These are phyloP conservation scores for Blastocladiella britannica DNA, from an alignment of 192 early-diverging fungal species.

Conservation along the genomic window DNA sequence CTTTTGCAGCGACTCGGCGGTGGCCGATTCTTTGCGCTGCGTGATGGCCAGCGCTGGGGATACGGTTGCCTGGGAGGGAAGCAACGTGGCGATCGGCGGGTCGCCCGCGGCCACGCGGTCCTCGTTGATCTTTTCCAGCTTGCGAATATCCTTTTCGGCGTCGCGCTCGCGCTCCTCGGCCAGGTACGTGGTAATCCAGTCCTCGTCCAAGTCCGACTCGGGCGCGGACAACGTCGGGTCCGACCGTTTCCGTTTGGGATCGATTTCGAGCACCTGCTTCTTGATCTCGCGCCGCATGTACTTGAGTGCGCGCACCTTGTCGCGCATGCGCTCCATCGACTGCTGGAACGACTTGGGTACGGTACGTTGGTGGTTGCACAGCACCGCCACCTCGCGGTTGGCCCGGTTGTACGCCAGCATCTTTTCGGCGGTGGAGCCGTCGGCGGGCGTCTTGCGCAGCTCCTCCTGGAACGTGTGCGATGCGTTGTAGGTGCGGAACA, in stretches of 20 bases:
- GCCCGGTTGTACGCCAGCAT: slow-evolving; percentile 82
- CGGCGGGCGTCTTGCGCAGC: slow-evolving; percentile 41
- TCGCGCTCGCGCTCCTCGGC: slow-evolving; percentile 43
- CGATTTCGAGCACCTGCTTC: slow-evolving; percentile 42
- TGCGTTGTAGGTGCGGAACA: slow-evolving; percentile 98
- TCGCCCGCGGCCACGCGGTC: slow-evolving; percentile 45
- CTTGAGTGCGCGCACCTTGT: slow-evolving; percentile 72
- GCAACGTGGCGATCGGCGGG: slow-evolving; percentile 20
- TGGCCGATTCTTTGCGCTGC: background rate
- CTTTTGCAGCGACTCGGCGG: slow-evolving; percentile 43
- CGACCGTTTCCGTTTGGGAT: slow-evolving; percentile 60
- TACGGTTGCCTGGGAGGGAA: too few species aligned
- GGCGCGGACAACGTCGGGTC: slow-evolving; percentile 33
- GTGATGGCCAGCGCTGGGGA: background rate
- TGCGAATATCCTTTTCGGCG: slow-evolving; percentile 31
- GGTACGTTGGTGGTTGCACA: slow-evolving; percentile 93
- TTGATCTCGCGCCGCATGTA: slow-evolving; percentile 62
- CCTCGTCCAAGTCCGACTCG: slow-evolving; percentile 57
- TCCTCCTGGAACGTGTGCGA: slow-evolving; percentile 82
- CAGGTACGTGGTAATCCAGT: slow-evolving; percentile 50
- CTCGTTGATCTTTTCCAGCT: slow-evolving; percentile 67
- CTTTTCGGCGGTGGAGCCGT: slow-evolving; percentile 62
- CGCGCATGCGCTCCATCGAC: slow-evolving; percentile 57
- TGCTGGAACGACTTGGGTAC: slow-evolving; percentile 57
- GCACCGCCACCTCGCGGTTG: slow-evolving; percentile 83